phyloP scores from a whole-genome alignment of 225 moss, liverwort and hornwort species.

The Thuidium tamariscinum region DNA sequence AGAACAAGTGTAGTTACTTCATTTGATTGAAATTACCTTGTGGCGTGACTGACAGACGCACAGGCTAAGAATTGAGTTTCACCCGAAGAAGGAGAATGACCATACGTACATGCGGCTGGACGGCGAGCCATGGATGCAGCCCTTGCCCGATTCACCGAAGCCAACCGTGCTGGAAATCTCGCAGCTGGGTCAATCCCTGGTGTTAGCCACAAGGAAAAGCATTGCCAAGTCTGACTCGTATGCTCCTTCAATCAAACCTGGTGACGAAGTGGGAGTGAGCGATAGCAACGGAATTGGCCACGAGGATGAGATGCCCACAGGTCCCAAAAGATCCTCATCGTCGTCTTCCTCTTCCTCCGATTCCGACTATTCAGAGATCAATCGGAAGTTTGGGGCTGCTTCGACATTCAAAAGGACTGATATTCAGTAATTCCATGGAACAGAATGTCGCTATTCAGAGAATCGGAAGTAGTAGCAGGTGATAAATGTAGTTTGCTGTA shows the following conservation, averaged over 20 bases:
- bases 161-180: slow-evolving; percentile 73
- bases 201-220: slow-evolving; percentile 31
- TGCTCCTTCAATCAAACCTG: not conserved
- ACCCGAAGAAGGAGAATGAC: slow-evolving; percentile 39
- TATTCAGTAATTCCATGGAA: not conserved
- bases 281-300: not conserved
- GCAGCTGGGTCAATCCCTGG: slow-evolving; percentile 74
- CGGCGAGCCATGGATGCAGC: slow-evolving; percentile 89
- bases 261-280: slow-evolving; percentile 15
- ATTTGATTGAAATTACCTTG: not conserved
- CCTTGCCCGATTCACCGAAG: slow-evolving; percentile 33
- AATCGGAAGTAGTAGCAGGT: not conserved
- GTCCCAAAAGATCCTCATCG: slow-evolving; percentile 1
- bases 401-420: slow-evolving; percentile 7
- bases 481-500: not conserved
- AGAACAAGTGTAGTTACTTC: too few species aligned
- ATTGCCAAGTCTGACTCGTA: slow-evolving; percentile 28
- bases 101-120: slow-evolving; percentile 74
- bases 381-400: slow-evolving; percentile 40
- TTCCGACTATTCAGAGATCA: not conserved
- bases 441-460: not conserved
- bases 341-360: slow-evolving; percentile 15
- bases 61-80: slow-evolving; percentile 66
- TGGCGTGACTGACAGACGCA: slow-evolving; percentile 42
- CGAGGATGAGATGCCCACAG: slow-evolving; percentile 7